Evolutionary conservation across 805 yeast genomes (phyloP), one percentile per base, ranked within the genome.

Genomic region (Starmera pachycereana): DNA sequence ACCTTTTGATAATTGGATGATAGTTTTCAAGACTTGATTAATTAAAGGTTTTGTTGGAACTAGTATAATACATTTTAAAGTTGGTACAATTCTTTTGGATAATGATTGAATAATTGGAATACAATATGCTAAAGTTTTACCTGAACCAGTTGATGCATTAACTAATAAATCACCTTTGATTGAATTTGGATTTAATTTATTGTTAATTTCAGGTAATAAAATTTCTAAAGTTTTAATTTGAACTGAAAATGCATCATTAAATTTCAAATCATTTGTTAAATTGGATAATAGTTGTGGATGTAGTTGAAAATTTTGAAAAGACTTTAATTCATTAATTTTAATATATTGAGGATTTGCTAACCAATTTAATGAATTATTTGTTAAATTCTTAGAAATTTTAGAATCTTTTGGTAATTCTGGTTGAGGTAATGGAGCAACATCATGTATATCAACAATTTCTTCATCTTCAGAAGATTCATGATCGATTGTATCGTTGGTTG

Each of bases 61-160:
- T 18, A 92, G 57, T 1, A 92, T 67, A 4, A 92, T 65, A 32
- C 92, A 89, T 38, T 96, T 63, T 4, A 85, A 58, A 39, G 77
- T 66, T 2, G 94, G 89, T 2, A 87, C 87, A 2, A 72, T 64
- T 42, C 96, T 70, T 8, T 62, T 59, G 12, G 68, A 62, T 39
- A 90, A 65, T 3, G 76, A 63, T 44, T 89, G 88, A 3, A 92
- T 68, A 8, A 92, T 71, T 2, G 98, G 97, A 2, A 90, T 69
- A 38, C 78, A 69, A 53, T 90, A 90, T 2, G 96, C 94, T 40
- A 92, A 65, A 0, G 98, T 90, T 56, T 90, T 90, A 52, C 98
- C 98, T 0, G 95, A 83, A 34, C 98, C 98, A 0, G 98, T 90
- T 10, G 94, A 76, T 2, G 98, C 95, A 60, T 90, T 89, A 6